Base-by-base conservation (phyloP, 148 eudicot species). In the Salicornia ramosissima region DNA sequence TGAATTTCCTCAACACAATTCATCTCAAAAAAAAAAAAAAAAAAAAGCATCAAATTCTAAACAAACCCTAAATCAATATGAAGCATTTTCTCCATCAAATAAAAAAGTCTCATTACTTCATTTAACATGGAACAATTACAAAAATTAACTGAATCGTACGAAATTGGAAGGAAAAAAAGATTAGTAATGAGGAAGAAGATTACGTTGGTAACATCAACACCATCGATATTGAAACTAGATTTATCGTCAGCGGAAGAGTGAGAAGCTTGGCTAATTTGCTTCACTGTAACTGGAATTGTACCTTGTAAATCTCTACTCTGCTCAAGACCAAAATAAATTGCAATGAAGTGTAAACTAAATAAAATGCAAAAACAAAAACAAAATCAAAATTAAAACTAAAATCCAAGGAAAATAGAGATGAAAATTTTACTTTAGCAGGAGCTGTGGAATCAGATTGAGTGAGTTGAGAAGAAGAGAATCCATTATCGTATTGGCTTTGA, bases 251-350 rank as follows among this genome's bases (percentile, higher is more conserved):
- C 70, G 5, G 66, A 52, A 1, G 80, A 78, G 30, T 73, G 90
- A 57, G 90, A 84, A 1, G 92, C 92, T 72, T 86, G 90, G 49
- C 90, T 88, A 10, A 93, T 93, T 70, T 82, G 87, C 89, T 90
- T 90, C 77, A 90, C 88, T 0, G 98, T 86, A 2, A 93, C 67
- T 45, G 96, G 98, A 34, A 86, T 74, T 10, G 76, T 71, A 49
- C 86, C 84, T 40, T 81, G 85, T 19, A 83, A 69, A 30, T 86
- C 87, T 15, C 91, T 87, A 75, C 60, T 82, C 96, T 92, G 78
- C 69, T 39, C 56, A 28, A 14, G 21, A 2, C 29, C 34, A 49
- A 18, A 36, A 28, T 10, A 3, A 36, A 8, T n/a, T n/a, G n/a
- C n/a, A n/a, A n/a, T n/a, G n/a, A n/a, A n/a, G n/a, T n/a, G 49